phyloP scores from a whole-genome alignment of 202 grass and related monocot genomes.

The Carex sylvatica region DNA sequence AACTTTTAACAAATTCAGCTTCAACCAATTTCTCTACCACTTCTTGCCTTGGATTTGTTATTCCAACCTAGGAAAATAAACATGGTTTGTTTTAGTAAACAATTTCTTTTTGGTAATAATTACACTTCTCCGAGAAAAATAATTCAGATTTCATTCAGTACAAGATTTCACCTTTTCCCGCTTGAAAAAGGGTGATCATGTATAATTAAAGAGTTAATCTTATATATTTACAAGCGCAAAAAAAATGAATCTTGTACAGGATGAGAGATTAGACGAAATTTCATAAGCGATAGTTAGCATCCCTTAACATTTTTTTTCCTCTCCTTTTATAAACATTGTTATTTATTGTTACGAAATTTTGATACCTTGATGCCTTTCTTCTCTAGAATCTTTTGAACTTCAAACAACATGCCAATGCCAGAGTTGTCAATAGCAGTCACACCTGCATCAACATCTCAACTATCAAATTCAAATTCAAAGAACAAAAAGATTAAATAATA shows the following conservation, averaged over 20 bases:
- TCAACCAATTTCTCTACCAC: constrained; percentile 67
- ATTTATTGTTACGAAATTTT: neutral
- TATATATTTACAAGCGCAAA: too few relatives aligned
- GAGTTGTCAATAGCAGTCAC: constrained; percentile 83
- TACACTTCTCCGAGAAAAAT: too few relatives aligned
- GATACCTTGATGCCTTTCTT: constrained; percentile 58
- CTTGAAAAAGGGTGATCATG: too few relatives aligned
- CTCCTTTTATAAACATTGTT: neutral
- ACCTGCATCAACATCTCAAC: constrained; percentile 31
- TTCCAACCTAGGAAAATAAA: constrained; percentile 47
- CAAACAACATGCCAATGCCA: constrained; percentile 63
- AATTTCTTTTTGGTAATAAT: neutral
- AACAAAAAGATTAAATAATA: neutral
- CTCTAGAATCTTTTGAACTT: constrained; percentile 53
- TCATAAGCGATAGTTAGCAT: too few relatives aligned
- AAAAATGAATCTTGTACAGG: too few relatives aligned
- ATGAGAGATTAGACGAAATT: too few relatives aligned
- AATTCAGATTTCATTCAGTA: too few relatives aligned
- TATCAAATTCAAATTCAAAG: neutral
- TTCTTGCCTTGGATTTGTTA: constrained; percentile 57
- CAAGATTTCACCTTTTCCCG: too few relatives aligned
- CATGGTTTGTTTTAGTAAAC: neutral
- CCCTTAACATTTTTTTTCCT: neutral
- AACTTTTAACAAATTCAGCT: constrained; percentile 42
- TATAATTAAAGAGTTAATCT: too few relatives aligned